Percentiles rank a stretch among this genome's conserved stretches.
These are phyloP conservation scores for Nadsonia commutata DNA, from an alignment of 1,139 yeast genomes.

Conservation along the genomic window DNA sequence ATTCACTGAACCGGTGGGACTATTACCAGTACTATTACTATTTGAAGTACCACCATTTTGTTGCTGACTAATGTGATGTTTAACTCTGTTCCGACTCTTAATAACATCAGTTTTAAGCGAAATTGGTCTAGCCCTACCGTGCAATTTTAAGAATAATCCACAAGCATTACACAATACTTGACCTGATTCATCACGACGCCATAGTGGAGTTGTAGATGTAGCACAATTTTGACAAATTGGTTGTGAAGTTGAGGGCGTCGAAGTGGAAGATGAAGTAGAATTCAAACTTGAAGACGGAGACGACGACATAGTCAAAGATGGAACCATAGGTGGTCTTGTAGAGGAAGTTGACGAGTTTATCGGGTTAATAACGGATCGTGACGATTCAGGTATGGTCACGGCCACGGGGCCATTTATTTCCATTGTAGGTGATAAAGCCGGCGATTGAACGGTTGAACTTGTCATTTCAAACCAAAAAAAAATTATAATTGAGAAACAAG, in stretches of 20 bases:
- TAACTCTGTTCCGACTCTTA: constrained; percentile 60
- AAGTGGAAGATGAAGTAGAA: neutral
- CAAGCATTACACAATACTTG: constrained; percentile 90
- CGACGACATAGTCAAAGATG: no score
- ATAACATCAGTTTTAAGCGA: constrained; percentile 83
- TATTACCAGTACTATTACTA: neutral
- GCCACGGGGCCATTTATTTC: no score
- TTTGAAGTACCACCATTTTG: neutral
- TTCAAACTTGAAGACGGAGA: no score
- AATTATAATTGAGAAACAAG: no score
- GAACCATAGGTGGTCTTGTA: no score
- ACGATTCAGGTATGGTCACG: no score
- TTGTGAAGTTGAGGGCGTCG: constrained; percentile 1
- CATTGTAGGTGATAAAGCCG: no score
- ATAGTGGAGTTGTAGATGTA: constrained; percentile 82
- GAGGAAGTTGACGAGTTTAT: no score
- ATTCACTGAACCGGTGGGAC: neutral
- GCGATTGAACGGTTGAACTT: neutral
- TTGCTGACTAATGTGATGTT: constrained; percentile 4
- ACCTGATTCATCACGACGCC: constrained; percentile 91
- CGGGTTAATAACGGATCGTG: no score
- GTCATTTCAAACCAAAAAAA: no score
- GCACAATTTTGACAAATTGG: constrained; percentile 82
- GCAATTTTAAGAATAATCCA: constrained; percentile 76
- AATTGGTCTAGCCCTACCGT: constrained; percentile 84